A percentile compares a stretch with the other conserved stretches of the same genome.
Evolutionary conservation across 352 stramenopile genomes (phyloP).

Genomic region (Phytophthora macrochlamydospora): DNA sequence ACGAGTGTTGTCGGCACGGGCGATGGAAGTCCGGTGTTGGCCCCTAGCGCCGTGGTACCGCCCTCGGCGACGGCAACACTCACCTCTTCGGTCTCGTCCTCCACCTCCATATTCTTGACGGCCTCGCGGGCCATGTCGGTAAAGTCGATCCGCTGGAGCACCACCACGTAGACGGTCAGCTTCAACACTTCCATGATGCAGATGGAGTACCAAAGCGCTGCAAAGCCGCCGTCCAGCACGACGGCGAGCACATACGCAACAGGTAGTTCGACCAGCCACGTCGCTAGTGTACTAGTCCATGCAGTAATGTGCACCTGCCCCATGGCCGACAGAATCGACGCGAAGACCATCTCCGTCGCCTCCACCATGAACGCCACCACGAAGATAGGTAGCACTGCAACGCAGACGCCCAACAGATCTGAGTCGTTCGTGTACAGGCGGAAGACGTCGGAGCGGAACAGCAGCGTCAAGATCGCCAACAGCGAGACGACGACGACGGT

Average conservation of each 20-base stretch:
- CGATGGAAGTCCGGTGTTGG: conserved; percentile 29
- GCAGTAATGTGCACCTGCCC: conserved; percentile 32
- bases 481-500: conserved; percentile 31
- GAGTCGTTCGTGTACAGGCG: conserved; percentile 31
- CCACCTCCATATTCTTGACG: conserved; percentile 38
- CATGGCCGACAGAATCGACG: conserved; percentile 32
- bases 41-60: conserved; percentile 24
- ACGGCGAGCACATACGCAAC: conserved; percentile 29
- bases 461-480: conserved; percentile 19
- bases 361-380: conserved; percentile 36
- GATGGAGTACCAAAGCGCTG: conserved; percentile 36
- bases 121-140: conserved; percentile 23
- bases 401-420: conserved; percentile 29
- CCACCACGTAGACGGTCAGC: conserved; percentile 25
- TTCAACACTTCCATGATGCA: conserved; percentile 39
- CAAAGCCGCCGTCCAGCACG: conserved; percentile 24
- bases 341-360: conserved; percentile 35
- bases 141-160: conserved; percentile 31
- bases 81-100: conserved; percentile 27
- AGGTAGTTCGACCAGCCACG: conserved; percentile 30
- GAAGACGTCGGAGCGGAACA: conserved; percentile 32
- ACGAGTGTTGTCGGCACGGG: conserved; percentile 30
- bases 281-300: conserved; percentile 30
- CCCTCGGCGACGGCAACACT: conserved; percentile 25
- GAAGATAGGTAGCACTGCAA: conserved; percentile 29